A percentile compares a stretch with the other conserved stretches of the same genome.
Evolutionary conservation across 805 yeast genomes (phyloP).

Genomic region (Sugiyamaella valdiviana): DNA sequence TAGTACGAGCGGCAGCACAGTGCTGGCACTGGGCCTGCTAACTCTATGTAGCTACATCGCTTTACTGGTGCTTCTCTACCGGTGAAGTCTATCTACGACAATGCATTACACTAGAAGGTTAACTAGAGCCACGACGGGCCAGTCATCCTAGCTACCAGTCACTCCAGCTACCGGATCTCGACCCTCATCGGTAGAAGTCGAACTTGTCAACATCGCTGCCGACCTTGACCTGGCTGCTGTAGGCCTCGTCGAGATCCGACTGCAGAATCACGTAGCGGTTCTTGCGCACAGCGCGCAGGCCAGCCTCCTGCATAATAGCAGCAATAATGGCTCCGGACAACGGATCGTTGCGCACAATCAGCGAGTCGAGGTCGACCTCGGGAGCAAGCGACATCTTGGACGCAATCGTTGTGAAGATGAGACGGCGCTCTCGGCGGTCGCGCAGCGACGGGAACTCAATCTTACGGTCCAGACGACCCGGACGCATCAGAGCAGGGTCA

Average conservation of each 20-base stretch:
- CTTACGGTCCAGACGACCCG: conserved; percentile 97
- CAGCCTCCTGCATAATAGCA: conserved; percentile 99
- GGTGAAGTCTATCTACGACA: too few relatives aligned
- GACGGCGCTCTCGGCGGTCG: conserved; percentile 96
- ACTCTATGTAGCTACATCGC: conserved; percentile 48
- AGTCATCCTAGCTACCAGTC: neutral
- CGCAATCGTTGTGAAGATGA: conserved; percentile 92
- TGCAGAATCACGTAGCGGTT: conserved; percentile 95
- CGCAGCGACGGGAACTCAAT: conserved; percentile 94
- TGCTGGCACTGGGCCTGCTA: conserved; percentile 44
- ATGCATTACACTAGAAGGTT: too few relatives aligned
- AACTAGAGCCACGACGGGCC: neutral
- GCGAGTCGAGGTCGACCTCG: conserved; percentile 91
- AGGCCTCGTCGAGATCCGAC: conserved; percentile 95
- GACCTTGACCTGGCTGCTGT: conserved; percentile 91
- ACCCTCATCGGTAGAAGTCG: conserved; percentile 81
- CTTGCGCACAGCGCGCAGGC: conserved; percentile 95
- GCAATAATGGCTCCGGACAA: conserved; percentile 94
- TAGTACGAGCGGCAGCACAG: conserved; percentile 57
- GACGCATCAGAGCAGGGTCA: conserved; percentile 96
- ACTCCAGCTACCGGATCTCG: neutral
- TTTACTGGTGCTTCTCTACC: conserved; percentile 36
- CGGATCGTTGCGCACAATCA: conserved; percentile 93
- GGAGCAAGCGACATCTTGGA: conserved; percentile 98
- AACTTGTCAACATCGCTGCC: conserved; percentile 95